These are phyloP conservation scores for Paecilomyces sp. DNA, from an alignment of 2,329 filamentous ascomycete genomes.

Conservation along the genomic window DNA sequence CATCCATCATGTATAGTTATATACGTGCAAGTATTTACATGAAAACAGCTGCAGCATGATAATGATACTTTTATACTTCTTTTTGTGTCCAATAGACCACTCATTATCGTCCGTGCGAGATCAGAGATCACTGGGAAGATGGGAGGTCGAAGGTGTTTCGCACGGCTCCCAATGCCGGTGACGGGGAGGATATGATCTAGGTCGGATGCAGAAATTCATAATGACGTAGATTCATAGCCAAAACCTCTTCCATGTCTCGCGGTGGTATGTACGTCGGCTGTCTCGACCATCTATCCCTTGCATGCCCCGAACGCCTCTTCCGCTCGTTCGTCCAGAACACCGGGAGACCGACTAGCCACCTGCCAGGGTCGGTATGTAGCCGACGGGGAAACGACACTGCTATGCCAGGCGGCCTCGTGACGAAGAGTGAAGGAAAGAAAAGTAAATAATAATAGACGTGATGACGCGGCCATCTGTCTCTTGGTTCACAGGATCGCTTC, in stretches of 20 bases:
- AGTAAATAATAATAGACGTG: neutral
- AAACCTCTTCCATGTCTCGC: neutral
- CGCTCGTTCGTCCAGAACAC: neutral
- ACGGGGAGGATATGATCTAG: neutral
- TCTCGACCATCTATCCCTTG: neutral
- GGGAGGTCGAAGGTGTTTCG: neutral
- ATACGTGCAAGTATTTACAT: too few relatives aligned
- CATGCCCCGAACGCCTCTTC: neutral
- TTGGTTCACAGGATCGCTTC: constrained; percentile 35
- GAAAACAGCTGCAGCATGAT: neutral
- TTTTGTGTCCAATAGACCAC: neutral
- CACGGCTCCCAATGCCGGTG: neutral
- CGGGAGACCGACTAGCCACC: neutral
- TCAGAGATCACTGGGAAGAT: neutral
- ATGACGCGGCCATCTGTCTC: neutral
- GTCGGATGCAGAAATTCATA: neutral
- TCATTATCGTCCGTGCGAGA: neutral
- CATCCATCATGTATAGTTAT: too few relatives aligned
- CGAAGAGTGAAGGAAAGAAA: neutral
- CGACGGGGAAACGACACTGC: neutral
- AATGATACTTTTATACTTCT: neutral
- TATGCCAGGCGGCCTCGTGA: neutral
- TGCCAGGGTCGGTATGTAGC: neutral
- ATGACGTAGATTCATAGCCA: neutral
- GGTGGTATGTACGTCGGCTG: neutral